Conservation (phyloP, 352 stramenopile genomes). For the Aphanomyces euteiches region DNA sequence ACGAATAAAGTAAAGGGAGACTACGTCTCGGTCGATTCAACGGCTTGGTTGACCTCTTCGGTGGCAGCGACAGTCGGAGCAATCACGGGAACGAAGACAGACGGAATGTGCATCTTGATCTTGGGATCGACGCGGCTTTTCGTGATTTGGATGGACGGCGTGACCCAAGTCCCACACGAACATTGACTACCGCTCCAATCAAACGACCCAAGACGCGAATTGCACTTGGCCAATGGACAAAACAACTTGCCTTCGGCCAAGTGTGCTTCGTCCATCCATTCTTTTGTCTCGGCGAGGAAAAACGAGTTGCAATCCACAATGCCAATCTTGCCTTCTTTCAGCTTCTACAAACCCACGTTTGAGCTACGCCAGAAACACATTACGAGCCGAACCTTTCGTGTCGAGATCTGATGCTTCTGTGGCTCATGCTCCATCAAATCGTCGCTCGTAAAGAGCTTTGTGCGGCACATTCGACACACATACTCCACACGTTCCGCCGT, state of each 20-base stretch:
- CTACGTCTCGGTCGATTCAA: neutral
- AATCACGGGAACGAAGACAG: neutral
- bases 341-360: conserved; percentile 37
- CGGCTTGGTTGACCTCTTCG: neutral
- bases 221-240: conserved; percentile 65
- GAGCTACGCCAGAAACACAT: neutral
- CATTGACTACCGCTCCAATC: conserved; percentile 78
- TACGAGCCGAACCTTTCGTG: conserved; percentile 39
- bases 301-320: conserved; percentile 59
- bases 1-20: neutral
- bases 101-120: neutral
- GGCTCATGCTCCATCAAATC: conserved; percentile 55
- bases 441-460: conserved; percentile 58
- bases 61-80: neutral
- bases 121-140: conserved; percentile 66
- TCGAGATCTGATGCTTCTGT: conserved; percentile 63
- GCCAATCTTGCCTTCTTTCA: conserved; percentile 63
- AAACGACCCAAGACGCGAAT: conserved; percentile 61
- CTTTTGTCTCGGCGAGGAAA: conserved; percentile 59
- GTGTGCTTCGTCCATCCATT: conserved; percentile 67
- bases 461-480: conserved; percentile 69
- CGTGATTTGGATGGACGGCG: conserved; percentile 75
- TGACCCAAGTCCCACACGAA: conserved; percentile 80
- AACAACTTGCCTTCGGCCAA: conserved; percentile 67
- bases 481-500: conserved; percentile 34